These are phyloP conservation scores for Leucoagaricus sp. DNA, from an alignment of 1,284 basidiomycete genomes.

Conservation along the genomic window DNA sequence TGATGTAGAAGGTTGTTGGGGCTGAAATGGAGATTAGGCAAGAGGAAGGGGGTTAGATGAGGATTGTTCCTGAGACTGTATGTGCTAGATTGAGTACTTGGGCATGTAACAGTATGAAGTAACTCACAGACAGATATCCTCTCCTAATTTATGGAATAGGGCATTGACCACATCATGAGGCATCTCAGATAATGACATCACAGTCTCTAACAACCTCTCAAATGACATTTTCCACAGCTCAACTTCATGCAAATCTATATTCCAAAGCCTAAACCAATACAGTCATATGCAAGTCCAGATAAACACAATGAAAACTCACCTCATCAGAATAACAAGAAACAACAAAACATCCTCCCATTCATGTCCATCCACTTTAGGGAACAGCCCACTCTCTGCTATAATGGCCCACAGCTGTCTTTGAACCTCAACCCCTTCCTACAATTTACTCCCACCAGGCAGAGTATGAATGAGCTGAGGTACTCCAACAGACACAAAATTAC, in stretches of 20 bases:
- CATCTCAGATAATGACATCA: neutral
- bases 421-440: slow-evolving; percentile 28
- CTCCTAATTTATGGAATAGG: neutral
- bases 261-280: slow-evolving; percentile 40
- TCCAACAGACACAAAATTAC: slow-evolving; percentile 40
- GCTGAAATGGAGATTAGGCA: slow-evolving; percentile 1
- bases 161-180: neutral
- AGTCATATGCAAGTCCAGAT: neutral
- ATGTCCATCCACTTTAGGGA: slow-evolving; percentile 18
- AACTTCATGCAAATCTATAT: slow-evolving; percentile 37
- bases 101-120: neutral
- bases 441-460: slow-evolving; percentile 27
- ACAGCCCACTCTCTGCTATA: slow-evolving; percentile 27
- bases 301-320: slow-evolving; percentile 32
- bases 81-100: neutral
- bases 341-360: slow-evolving; percentile 40
- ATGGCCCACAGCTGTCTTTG: slow-evolving; percentile 36
- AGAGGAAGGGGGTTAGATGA: neutral
- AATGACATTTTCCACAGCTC: slow-evolving; percentile 16
- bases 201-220: neutral
- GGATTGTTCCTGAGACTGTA: slow-evolving; percentile 2
- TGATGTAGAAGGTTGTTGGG: neutral
- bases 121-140: neutral
- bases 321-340: slow-evolving; percentile 47
- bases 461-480: slow-evolving; percentile 32